Evolutionary conservation across 176 grass and related monocot species (phyloP), one percentile per base, ranked within the genome.

Genomic region (Ensete glaucum): DNA sequence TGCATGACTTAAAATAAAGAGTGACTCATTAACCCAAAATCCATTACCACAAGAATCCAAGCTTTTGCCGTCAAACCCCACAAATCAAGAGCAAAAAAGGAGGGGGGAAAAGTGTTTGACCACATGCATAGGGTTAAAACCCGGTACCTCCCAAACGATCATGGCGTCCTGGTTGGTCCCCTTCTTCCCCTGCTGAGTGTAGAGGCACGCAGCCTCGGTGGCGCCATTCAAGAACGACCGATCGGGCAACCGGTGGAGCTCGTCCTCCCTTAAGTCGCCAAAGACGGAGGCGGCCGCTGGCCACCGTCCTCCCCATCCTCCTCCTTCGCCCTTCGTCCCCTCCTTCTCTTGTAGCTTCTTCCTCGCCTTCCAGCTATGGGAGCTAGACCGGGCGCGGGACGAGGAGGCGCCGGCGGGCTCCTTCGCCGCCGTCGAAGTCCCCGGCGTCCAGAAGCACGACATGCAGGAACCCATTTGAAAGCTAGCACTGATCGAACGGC

Each of bases 61-160:
- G 11, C 69, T 34, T 29, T 43, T 58, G 23, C 23, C 13, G 19
- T 58, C 52, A 75, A 60, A 59, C 53, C 54, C 54, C 16, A 27
- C 67, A 69, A 69, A 50, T 11, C 27, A 16, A 69, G 27, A 49
- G 7, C 34, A 43, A 43, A 34, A n/a, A 69, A 69, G 8, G 14
- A 50, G 49, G 57, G 57, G 57, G 14, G 9, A 9, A 60, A 60
- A 2, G n/a, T 58, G 1, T 19, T n/a, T 27, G 25, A 59, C 16
- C 2, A 17, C 7, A 25, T 10, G 43, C 29, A 73, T 7, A 73
- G 25, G 12, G 11, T 16, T 54, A 12, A 21, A 26, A 52, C 24
- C 71, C 15, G 19, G 49, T 75, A 75, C 73, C 73, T 75, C 26
- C 73, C 73, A 75, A 56, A 75, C 73, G 54, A 75, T 21, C 73